Percentiles rank a stretch among this genome's conserved stretches.
Evolutionary conservation across 306 rosid species (phyloP).

Genomic region (Cucumis sativus): DNA sequence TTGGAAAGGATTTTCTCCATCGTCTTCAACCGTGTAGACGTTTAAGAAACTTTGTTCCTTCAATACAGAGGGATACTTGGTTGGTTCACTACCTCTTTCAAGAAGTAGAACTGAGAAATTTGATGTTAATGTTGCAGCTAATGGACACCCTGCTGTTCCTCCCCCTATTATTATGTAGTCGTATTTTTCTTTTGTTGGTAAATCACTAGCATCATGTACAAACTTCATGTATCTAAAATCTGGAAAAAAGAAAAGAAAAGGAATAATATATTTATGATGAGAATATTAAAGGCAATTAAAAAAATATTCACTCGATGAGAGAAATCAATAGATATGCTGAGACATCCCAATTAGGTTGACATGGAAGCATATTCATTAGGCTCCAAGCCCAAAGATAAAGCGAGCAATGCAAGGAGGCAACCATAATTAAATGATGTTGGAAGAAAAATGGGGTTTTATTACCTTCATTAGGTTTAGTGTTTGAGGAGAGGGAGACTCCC

Average conservation of each 20-base stretch:
- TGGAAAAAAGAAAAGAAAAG: background rate
- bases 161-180: constrained; percentile 28
- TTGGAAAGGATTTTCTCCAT: background rate
- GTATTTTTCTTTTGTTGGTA: background rate
- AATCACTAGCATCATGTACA: background rate
- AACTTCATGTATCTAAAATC: constrained; percentile 16
- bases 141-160: constrained; percentile 24
- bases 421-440: background rate
- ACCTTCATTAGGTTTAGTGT: background rate
- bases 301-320: too few species aligned
- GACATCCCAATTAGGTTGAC: too few species aligned
- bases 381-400: too few species aligned
- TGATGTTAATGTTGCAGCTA: constrained; percentile 21
- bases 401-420: too few species aligned
- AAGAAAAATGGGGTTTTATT: background rate
- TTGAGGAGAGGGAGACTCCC: background rate
- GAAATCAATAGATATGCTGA: too few species aligned
- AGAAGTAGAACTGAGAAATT: constrained; percentile 14
- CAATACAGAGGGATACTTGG: background rate
- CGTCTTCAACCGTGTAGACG: background rate
- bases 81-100: constrained; percentile 16
- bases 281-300: background rate
- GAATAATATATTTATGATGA: too few species aligned
- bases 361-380: too few species aligned
- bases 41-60: background rate